These are phyloP conservation scores for Populus hybrid DNA, from an alignment of 441 rosid genomes.

Conservation along the genomic window DNA sequence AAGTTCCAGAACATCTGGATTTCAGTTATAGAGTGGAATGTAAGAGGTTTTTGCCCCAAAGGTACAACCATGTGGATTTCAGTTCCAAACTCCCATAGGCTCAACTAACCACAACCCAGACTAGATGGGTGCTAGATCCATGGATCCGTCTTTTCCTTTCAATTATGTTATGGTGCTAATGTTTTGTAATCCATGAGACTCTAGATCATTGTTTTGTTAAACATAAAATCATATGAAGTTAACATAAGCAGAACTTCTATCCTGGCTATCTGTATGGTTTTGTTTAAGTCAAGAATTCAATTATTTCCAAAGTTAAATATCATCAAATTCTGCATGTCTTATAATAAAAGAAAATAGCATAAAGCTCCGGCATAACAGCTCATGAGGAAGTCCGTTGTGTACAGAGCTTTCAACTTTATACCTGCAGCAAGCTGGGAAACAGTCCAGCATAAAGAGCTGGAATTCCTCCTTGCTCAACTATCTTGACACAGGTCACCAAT, in stretches of 20 bases:
- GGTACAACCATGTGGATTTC: neutral
- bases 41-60: neutral
- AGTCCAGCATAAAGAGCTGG: constrained; percentile 84
- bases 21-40: neutral
- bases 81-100: neutral
- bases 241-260: neutral
- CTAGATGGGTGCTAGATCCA: neutral
- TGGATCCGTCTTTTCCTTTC: neutral
- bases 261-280: neutral
- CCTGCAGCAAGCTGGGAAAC: constrained; percentile 81
- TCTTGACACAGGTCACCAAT: constrained; percentile 48
- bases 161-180: neutral
- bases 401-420: constrained; percentile 21
- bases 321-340: neutral
- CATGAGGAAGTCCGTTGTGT: neutral
- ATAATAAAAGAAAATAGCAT: neutral
- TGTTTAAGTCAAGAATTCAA: neutral
- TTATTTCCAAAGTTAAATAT: too few relatives aligned
- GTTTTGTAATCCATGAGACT: too few relatives aligned
- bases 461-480: constrained; percentile 64
- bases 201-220: too few relatives aligned
- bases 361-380: neutral
- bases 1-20: neutral
- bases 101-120: neutral
- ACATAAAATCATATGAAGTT: too few relatives aligned